phyloP scores from a whole-genome alignment of 2,329 filamentous ascomycete species.

The Alternaria atra region DNA sequence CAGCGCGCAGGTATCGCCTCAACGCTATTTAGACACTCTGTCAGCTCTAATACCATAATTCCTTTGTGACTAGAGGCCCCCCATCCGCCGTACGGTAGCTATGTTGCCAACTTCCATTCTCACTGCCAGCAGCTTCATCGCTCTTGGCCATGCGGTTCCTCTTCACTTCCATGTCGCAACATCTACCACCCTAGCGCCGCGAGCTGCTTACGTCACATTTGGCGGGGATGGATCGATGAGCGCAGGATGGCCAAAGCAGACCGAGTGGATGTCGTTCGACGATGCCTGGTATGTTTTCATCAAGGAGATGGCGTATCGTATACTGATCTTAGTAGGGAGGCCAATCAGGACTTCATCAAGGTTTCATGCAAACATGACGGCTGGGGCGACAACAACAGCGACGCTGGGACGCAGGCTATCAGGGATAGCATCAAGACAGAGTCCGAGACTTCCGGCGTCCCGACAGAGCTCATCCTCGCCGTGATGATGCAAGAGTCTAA shows the following conservation, averaged over 20 bases:
- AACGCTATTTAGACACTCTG: too few species aligned
- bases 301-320: background rate
- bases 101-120: background rate
- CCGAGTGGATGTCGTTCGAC: conserved; percentile 50
- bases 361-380: conserved; percentile 48
- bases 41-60: too few species aligned
- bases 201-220: conserved; percentile 35
- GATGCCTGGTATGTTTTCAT: conserved; percentile 36
- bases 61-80: too few species aligned
- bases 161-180: conserved; percentile 17
- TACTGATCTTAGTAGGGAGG: conserved; percentile 30
- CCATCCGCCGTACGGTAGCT: too few species aligned
- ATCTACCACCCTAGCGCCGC: conserved; percentile 26
- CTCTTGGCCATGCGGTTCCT: conserved; percentile 35
- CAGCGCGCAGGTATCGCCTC: too few species aligned
- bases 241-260: conserved; percentile 50
- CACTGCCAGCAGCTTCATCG: conserved; percentile 42
- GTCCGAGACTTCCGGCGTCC: conserved; percentile 43
- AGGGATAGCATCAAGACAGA: conserved; percentile 49
- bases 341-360: conserved; percentile 49
- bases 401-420: conserved; percentile 51
- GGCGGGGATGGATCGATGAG: conserved; percentile 49
- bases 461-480: conserved; percentile 56
- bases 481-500: conserved; percentile 58
- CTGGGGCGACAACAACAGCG: conserved; percentile 50